phyloP scores from a whole-genome alignment of 2,329 filamentous ascomycete genomes.

The Tolypocladium ovalisporum region DNA sequence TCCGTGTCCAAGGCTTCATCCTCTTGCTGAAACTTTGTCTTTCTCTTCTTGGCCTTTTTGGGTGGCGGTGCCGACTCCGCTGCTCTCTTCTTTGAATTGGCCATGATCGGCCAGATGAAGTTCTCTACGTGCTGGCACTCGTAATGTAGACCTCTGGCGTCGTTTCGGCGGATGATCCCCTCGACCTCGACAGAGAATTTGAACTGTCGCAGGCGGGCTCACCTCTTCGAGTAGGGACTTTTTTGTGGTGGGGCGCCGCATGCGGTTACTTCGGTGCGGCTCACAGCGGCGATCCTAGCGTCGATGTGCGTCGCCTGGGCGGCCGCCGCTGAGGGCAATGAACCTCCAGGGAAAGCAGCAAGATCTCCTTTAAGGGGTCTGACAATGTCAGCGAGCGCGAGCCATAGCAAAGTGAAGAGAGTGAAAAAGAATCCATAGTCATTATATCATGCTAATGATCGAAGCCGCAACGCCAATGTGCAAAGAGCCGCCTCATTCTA shows the following conservation, averaged over 20 bases:
- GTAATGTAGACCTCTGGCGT: background rate
- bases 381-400: background rate
- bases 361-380: background rate
- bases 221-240: background rate
- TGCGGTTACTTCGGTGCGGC: background rate
- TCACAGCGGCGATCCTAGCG: background rate
- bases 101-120: conserved; percentile 14
- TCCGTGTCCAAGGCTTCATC: conserved; percentile 54
- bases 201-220: background rate
- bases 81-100: conserved; percentile 43
- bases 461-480: background rate
- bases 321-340: background rate
- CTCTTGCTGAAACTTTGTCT: conserved; percentile 38
- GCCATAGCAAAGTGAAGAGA: background rate
- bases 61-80: conserved; percentile 31
- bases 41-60: conserved; percentile 44
- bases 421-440: background rate
- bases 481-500: background rate
- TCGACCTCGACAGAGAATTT: background rate
- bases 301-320: background rate
- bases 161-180: background rate
- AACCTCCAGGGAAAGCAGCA: background rate
- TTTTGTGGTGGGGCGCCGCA: conserved; percentile 1
- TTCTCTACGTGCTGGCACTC: background rate
- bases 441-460: background rate